Conservation (phyloP, 345 rosid genomes). For the Citrus hindsii region DNA sequence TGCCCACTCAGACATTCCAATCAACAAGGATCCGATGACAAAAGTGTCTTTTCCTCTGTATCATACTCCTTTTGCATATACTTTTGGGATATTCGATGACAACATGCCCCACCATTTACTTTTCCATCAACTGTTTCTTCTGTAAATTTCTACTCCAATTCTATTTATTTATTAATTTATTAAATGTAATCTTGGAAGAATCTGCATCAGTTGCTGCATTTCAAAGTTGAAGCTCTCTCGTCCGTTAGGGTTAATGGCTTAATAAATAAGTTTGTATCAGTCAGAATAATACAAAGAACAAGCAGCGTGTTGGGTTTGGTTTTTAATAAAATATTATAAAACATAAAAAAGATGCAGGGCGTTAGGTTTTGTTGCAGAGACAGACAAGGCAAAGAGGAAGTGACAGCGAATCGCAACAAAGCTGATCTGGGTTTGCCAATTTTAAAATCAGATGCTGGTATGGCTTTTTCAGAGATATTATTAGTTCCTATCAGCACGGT, state of each 20-base stretch:
- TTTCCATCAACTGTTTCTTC: neutral
- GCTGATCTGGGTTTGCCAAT: neutral
- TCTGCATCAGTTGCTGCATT: neutral
- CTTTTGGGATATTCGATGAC: slow-evolving; percentile 19
- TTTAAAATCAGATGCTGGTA: neutral
- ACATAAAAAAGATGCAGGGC: too few relatives aligned
- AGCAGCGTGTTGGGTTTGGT: neutral
- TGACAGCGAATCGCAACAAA: neutral
- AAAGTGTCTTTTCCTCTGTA: slow-evolving; percentile 1
- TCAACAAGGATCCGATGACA: slow-evolving; percentile 27
- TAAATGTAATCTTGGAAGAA: neutral
- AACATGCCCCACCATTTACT: slow-evolving; percentile 9
- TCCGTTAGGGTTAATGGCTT: neutral
- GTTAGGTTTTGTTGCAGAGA: neutral
- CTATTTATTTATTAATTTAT: too few relatives aligned
- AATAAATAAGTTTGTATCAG: neutral
- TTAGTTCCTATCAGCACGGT: neutral
- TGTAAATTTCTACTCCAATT: neutral
- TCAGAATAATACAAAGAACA: neutral
- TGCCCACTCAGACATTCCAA: slow-evolving; percentile 30
- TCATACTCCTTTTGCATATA: slow-evolving; percentile 13
- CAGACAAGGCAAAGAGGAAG: neutral
- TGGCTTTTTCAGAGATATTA: neutral
- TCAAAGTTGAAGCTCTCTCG: neutral
- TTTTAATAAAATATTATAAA: neutral